phyloP scores from a whole-genome alignment of 441 rosid species.

The Croton setiger region DNA sequence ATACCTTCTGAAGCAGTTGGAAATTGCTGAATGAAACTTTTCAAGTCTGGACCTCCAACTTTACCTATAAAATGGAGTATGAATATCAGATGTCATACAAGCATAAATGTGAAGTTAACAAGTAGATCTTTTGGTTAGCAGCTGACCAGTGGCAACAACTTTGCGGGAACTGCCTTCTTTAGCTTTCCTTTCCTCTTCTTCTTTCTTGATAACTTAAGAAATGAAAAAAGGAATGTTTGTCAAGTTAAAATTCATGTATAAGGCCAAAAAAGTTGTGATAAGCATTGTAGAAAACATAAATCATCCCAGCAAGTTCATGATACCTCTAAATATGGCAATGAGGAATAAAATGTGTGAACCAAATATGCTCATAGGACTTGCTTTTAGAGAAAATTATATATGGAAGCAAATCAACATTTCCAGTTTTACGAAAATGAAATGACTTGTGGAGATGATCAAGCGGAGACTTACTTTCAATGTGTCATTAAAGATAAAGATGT shows the following conservation, averaged over 20 bases:
- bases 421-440: not conserved
- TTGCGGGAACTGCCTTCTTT: conserved; percentile 55
- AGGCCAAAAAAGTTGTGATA: not conserved
- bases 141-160: conserved; percentile 40
- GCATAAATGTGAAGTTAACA: conserved; percentile 9
- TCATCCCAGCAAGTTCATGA: not conserved
- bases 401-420: not conserved
- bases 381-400: not conserved
- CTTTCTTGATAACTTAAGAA: conserved; percentile 70
- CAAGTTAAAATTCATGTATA: conserved; percentile 10
- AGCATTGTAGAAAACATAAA: conserved; percentile 6
- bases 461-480: not conserved
- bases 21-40: conserved; percentile 79
- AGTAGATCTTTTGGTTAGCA: conserved; percentile 14
- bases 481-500: not conserved
- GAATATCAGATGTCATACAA: conserved; percentile 20
- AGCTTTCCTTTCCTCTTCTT: conserved; percentile 79
- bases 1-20: conserved; percentile 65
- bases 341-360: not conserved
- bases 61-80: conserved; percentile 41
- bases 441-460: not conserved
- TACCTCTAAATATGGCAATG: not conserved
- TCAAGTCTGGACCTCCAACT: conserved; percentile 75
- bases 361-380: not conserved
- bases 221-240: conserved; percentile 7